These are phyloP conservation scores for Helicostylum pulchrum DNA, from an alignment of 192 early-diverging fungal genomes.

Conservation along the genomic window DNA sequence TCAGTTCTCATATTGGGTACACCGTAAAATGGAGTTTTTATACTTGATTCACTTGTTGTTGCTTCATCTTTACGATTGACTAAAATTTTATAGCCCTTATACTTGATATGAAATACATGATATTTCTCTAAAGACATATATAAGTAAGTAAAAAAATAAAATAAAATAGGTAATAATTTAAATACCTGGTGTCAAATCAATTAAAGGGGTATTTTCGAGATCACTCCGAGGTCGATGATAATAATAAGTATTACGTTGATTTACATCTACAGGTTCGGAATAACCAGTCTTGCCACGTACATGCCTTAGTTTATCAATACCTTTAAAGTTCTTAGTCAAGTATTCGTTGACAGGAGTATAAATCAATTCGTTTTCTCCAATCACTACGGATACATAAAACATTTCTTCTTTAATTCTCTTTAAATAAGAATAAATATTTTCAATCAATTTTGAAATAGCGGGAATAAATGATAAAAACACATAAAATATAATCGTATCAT, in stretches of 20 bases:
- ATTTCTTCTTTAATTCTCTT: not conserved
- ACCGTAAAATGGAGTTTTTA: not conserved
- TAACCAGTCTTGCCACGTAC: conserved; percentile 1
- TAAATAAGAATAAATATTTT: not conserved
- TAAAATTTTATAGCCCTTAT: conserved; percentile 15
- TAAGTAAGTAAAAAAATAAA: no score
- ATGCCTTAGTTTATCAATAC: not conserved
- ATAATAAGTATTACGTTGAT: not conserved
- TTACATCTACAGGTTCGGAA: not conserved
- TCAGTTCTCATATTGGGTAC: not conserved
- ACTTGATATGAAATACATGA: conserved; percentile 4
- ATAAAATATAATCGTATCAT: conserved; percentile 14
- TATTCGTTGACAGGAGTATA: conserved; percentile 15
- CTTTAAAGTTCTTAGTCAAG: conserved; percentile 6
- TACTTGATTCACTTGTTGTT: not conserved
- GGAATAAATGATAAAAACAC: conserved; percentile 12
- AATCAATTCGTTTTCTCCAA: conserved; percentile 15
- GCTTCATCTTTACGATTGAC: conserved; percentile 5
- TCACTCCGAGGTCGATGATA: conserved; percentile 1
- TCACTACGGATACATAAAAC: conserved; percentile 16
- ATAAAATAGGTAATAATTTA: not conserved
- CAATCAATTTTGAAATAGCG: not conserved
- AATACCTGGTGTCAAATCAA: conserved; percentile 24
- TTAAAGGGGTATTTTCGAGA: not conserved
- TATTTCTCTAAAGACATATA: conserved; percentile 5